phyloP scores from a whole-genome alignment of 1,284 basidiomycete genomes.

The Naganishia albida region DNA sequence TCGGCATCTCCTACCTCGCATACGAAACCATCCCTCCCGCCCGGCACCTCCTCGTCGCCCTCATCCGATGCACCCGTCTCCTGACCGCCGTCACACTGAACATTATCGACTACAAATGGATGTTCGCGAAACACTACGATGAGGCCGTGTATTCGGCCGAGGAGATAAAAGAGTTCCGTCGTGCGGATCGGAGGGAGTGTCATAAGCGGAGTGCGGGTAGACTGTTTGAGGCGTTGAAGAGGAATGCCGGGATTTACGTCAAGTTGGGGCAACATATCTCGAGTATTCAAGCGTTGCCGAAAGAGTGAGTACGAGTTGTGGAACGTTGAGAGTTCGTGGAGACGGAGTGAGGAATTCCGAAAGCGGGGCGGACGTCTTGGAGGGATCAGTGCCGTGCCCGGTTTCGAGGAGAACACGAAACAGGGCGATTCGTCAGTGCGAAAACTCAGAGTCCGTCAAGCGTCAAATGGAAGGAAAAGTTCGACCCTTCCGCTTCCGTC shows the following conservation, averaged over 20 bases:
- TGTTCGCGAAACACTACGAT: conserved; percentile 60
- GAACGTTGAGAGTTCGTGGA: no score
- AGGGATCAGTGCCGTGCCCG: neutral
- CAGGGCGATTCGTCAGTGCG: neutral
- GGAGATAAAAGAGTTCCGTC: conserved; percentile 60
- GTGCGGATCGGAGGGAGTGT: conserved; percentile 69
- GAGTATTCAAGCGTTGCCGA: conserved; percentile 69
- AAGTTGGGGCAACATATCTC: conserved; percentile 77
- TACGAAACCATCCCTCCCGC: conserved; percentile 55
- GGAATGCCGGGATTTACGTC: conserved; percentile 68
- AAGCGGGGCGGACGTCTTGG: no score
- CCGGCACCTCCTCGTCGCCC: conserved; percentile 55
- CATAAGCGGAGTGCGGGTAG: conserved; percentile 76
- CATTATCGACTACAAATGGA: conserved; percentile 81
- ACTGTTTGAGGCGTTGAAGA: conserved; percentile 74
- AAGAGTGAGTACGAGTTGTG: conserved; percentile 62
- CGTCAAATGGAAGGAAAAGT: no score
- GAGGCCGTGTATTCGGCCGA: conserved; percentile 51
- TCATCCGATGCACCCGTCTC: conserved; percentile 67
- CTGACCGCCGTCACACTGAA: conserved; percentile 56
- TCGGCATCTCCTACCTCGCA: conserved; percentile 39
- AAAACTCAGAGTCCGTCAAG: no score
- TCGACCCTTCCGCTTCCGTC: no score
- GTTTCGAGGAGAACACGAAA: neutral
- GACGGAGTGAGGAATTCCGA: no score